These are phyloP conservation scores for Fraxinus latifolia DNA, from an alignment of 305 asterid genomes.

Conservation along the genomic window DNA sequence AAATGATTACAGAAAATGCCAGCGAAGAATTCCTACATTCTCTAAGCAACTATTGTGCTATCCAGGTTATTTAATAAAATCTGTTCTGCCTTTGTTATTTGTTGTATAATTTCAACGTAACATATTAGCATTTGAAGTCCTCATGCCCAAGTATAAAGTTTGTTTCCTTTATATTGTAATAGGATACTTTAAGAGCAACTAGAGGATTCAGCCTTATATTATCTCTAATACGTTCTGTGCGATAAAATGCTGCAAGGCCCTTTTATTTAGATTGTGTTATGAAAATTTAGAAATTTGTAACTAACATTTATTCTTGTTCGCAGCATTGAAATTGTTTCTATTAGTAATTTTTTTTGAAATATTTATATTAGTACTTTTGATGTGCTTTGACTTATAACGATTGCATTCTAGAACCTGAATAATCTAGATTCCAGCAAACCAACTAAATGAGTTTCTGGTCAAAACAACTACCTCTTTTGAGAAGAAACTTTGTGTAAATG, in stretches of 20 bases:
- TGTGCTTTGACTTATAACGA: not conserved
- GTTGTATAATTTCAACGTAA: constrained; percentile 9
- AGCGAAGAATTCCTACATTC: constrained; percentile 91
- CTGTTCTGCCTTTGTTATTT: constrained; percentile 18
- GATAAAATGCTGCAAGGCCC: not conserved
- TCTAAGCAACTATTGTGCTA: constrained; percentile 94
- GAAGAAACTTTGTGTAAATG: not conserved
- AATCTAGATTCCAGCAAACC: not conserved
- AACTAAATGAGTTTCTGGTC: not conserved
- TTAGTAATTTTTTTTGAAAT: not conserved
- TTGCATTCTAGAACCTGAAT: not conserved
- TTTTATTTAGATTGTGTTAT: not conserved
- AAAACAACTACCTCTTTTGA: not conserved
- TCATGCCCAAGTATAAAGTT: constrained; percentile 10
- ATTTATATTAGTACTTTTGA: not conserved
- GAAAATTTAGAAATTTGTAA: not conserved
- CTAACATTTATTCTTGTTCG: not conserved
- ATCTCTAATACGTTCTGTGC: not conserved
- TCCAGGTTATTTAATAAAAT: constrained; percentile 57
- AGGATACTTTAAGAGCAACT: not conserved
- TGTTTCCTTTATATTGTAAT: not conserved
- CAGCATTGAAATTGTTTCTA: not conserved
- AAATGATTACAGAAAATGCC: constrained; percentile 88
- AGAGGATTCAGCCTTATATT: not conserved
- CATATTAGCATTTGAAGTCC: constrained; percentile 16